Evolutionary conservation across 1,284 basidiomycete genomes (phyloP), one percentile per base, ranked within the genome.

Genomic region (Cutaneotrichosporon daszewskae): DNA sequence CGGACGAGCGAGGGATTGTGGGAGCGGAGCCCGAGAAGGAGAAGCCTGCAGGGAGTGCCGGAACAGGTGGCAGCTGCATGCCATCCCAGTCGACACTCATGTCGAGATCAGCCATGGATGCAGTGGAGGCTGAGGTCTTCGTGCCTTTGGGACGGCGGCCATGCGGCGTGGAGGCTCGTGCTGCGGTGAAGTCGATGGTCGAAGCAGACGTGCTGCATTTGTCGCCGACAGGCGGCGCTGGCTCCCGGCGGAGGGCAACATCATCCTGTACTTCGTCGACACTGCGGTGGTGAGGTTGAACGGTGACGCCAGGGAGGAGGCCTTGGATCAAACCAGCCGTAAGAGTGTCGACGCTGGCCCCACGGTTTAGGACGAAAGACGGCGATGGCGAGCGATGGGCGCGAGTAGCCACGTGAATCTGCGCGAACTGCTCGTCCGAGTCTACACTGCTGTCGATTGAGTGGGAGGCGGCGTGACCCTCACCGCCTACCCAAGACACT

Each of bases 61-160:
- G 42, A 9, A 32, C n/a, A 22, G 35, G 27, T 12, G 42, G 28
- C 6, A 32, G 35, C 29, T 27, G 20, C 14, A 39, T 5, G n/a
- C 13, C 20, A 11, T 39, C 42, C 35, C 42, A 37, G 24, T 37
- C 29, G 22, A 38, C 18, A 14, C 35, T 37, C 8, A 37, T 27
- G 26, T 34, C 42, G 22, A 24, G 24, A 5, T 27, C 43, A 10
- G 7, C 18, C 8, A 13, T 10, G 19, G 25, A 32, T 39, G 12
- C 17, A 12, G 37, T 20, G 5, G 26, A n/a, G 18, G n/a, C 26
- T 19, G 33, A 28, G 18, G 32, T 40, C 32, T 31, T 26, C 13
- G 37, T n/a, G 13, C 26, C 26, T 11, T 28, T 29, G 9, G 19
- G 17, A 9, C 22, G 31, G 13, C 11, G 11, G 0, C 39, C 29